phyloP scores from a whole-genome alignment of 495 filamentous ascomycete genomes.

The Endocarpon pusillum region DNA sequence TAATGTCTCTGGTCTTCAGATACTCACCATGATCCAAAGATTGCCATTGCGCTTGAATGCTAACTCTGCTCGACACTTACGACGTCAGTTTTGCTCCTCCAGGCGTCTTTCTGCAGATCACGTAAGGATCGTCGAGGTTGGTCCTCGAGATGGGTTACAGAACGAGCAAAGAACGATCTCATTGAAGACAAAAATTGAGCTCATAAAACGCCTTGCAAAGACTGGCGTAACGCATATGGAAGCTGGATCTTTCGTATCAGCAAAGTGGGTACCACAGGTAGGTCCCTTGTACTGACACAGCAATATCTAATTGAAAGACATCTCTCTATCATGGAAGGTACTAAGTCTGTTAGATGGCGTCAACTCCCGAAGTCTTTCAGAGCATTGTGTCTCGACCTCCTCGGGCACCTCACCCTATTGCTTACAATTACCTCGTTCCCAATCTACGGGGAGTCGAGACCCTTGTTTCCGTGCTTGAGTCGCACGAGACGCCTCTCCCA shows the following conservation, averaged over 20 bases:
- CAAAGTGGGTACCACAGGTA: conserved; percentile 97
- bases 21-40: too few relatives aligned
- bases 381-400: conserved; percentile 47
- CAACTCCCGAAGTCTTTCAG: conserved; percentile 66
- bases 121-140: conserved; percentile 29
- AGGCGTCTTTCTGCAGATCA: conserved; percentile 27
- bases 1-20: too few relatives aligned
- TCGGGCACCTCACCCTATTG: conserved; percentile 42
- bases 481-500: conserved; percentile 11
- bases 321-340: not conserved
- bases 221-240: conserved; percentile 81
- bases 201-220: conserved; percentile 63
- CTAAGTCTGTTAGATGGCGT: conserved; percentile 55
- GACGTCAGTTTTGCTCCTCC: conserved; percentile 24
- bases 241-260: conserved; percentile 85
- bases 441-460: conserved; percentile 65
- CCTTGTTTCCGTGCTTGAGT: conserved; percentile 27
- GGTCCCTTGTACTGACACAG: conserved; percentile 4
- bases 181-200: conserved; percentile 66
- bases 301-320: not conserved
- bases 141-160: conserved; percentile 66
- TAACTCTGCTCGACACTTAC: too few relatives aligned
- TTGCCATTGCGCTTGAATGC: too few relatives aligned
- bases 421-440: conserved; percentile 86
- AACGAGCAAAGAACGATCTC: conserved; percentile 81